Evolutionary conservation across 106 monocot species (phyloP).

Genomic region (Triglochin maritima): DNA sequence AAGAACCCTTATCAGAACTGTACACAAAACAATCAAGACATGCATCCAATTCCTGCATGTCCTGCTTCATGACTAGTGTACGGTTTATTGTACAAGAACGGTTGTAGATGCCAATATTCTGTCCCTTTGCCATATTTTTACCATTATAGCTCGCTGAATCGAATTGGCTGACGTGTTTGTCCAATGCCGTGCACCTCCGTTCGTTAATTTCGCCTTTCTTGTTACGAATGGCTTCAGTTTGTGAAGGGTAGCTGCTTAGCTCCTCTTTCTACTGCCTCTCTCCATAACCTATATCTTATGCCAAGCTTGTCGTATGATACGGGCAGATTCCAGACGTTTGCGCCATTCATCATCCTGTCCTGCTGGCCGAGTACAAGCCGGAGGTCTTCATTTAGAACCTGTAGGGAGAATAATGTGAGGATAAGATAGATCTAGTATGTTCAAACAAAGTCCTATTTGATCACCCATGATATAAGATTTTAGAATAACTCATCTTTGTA

Average conservation of each 20-base stretch:
- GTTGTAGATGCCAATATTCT: neutral
- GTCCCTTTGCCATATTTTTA: neutral
- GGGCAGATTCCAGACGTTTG: conserved; percentile 87
- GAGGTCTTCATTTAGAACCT: conserved; percentile 96
- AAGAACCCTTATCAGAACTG: neutral
- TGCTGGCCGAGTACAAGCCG: conserved; percentile 85
- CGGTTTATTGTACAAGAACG: conserved; percentile 3
- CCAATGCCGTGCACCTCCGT: neutral
- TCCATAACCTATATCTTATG: conserved; percentile 75
- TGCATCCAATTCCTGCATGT: neutral
- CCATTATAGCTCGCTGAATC: neutral
- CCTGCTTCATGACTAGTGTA: conserved; percentile 9
- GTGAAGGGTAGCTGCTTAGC: conserved; percentile 49
- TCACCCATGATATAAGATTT: neutral
- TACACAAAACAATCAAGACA: conserved; percentile 9
- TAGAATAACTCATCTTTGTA: too few relatives aligned
- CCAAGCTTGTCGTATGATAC: conserved; percentile 93
- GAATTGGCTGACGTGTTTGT: neutral
- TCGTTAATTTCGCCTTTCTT: neutral
- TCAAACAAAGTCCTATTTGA: neutral
- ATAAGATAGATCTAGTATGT: neutral
- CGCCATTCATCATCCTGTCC: conserved; percentile 87
- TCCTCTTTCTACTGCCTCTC: conserved; percentile 62
- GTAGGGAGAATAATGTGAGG: neutral
- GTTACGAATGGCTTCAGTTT: conserved; percentile 15